Evolutionary conservation across 805 yeast species (phyloP), one percentile per base, ranked within the genome.

Genomic region (Lachancea quebecensis): DNA sequence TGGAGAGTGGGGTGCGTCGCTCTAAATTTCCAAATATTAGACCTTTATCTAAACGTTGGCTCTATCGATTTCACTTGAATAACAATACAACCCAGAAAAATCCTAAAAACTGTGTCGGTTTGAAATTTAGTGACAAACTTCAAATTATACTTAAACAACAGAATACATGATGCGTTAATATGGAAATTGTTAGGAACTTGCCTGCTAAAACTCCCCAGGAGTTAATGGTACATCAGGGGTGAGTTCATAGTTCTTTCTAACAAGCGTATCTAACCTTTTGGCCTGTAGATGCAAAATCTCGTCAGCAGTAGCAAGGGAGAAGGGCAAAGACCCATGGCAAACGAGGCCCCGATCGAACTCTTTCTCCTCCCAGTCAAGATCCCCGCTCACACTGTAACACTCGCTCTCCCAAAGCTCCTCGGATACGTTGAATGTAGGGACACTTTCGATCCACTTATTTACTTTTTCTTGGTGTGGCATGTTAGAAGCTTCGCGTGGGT

Each of bases 391-490:
- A 31, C 44, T 35, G 39, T 48, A 61, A 43, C 63, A 62, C n/a
- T 47, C 47, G 2, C 54, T 45, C 27, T 47, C 51, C 55, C 57
- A 53, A 2, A 42, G 14, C 2, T 50, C 56, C 6, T 47, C 53
- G 2, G 48, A 47, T 1, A 47, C 41, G 36, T 54, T 54, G 39
- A 46, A 69, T 8, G 71, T 57, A 1, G 90, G 90, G 3, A 85
- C 72, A 27, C 70, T 68, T 3, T 66, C 65, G 31, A 85, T 73
- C 93, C 93, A 85, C 6, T 60, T 65, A 33, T 69, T 69, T 1
- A 85, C 85, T 54, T 84, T 85, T 54, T 85, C 91, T 39, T 64
- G 67, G 50, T 72, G 75, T 1, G 79, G 71, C 89, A 85, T 83
- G 59, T 78, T 80, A 8, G 73, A 65, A 2, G 79, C 78, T 28